A percentile compares a stretch with the other conserved stretches of the same genome.
phyloP scores from a whole-genome alignment of 176 grass and related monocot species.

The Stipa capillata region DNA sequence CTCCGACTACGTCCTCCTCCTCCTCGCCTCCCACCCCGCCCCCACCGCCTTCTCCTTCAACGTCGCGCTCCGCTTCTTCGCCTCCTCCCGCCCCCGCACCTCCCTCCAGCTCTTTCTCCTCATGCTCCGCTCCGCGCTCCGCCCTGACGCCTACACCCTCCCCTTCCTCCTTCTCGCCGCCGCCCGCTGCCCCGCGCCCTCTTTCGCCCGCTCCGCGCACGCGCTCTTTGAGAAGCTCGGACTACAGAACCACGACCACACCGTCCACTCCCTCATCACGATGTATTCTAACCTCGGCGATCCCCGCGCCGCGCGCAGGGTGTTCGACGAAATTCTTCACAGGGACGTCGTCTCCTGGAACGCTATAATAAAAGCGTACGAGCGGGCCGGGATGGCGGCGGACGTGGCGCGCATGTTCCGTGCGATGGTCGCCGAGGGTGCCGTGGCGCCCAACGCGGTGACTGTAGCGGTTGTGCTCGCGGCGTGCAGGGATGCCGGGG shows the following conservation, averaged over 20 bases:
- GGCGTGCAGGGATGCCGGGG: conserved; percentile 33
- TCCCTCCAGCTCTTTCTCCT: conserved; percentile 1
- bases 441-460: background rate
- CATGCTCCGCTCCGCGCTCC: conserved; percentile 24
- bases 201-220: conserved; percentile 1
- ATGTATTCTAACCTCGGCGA: conserved; percentile 18
- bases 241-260: conserved; percentile 9
- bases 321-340: conserved; percentile 26
- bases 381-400: background rate
- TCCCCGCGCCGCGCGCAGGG: background rate
- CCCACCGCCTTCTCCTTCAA: conserved; percentile 27
- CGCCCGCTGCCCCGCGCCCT: background rate
- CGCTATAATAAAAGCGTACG: conserved; percentile 17
- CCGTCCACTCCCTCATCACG: conserved; percentile 16
- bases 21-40: conserved; percentile 13
- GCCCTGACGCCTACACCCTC: conserved; percentile 17
- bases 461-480: background rate
- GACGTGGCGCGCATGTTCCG: background rate
- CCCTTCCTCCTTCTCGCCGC: conserved; percentile 32
- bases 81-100: background rate
- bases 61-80: conserved; percentile 8
- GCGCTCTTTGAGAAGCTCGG: conserved; percentile 20
- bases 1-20: conserved; percentile 6
- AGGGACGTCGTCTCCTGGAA: conserved; percentile 31
- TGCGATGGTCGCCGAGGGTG: background rate